These are phyloP conservation scores for Colletotrichum filicis DNA, from an alignment of 2,329 filamentous ascomycete genomes.

Conservation along the genomic window DNA sequence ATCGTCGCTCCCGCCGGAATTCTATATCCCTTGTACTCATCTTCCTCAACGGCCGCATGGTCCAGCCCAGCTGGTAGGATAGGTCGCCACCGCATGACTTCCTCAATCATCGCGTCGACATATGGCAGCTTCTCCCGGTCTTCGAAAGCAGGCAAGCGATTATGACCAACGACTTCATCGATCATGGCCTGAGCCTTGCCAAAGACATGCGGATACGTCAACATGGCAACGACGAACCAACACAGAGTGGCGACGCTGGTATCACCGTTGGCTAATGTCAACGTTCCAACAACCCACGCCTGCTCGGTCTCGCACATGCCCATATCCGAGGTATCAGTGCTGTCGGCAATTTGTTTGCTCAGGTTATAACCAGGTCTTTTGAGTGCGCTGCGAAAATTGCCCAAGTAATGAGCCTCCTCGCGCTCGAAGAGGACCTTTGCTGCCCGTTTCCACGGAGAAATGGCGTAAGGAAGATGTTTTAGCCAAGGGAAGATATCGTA, in stretches of 20 bases:
- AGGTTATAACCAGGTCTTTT: neutral
- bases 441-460: constrained; percentile 24
- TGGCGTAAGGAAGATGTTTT: neutral
- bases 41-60: constrained; percentile 48
- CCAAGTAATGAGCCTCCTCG: constrained; percentile 4
- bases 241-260: neutral
- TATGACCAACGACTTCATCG: constrained; percentile 48
- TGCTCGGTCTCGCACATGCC: neutral
- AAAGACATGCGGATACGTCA: constrained; percentile 38
- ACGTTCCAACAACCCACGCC: neutral
- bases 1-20: constrained; percentile 48
- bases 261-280: constrained; percentile 11
- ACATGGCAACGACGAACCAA: constrained; percentile 45
- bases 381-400: neutral
- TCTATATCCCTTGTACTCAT: constrained; percentile 39
- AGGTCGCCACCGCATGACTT: constrained; percentile 45
- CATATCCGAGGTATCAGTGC: neutral
- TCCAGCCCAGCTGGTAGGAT: constrained; percentile 48
- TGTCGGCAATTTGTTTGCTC: neutral
- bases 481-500: constrained; percentile 12
- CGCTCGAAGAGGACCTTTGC: neutral
- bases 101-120: constrained; percentile 44
- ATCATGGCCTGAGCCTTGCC: constrained; percentile 52
- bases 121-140: constrained; percentile 43
- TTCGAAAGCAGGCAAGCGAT: constrained; percentile 40